Evolutionary conservation across 148 eudicot species (phyloP).

Genomic region (Silene latifolia): DNA sequence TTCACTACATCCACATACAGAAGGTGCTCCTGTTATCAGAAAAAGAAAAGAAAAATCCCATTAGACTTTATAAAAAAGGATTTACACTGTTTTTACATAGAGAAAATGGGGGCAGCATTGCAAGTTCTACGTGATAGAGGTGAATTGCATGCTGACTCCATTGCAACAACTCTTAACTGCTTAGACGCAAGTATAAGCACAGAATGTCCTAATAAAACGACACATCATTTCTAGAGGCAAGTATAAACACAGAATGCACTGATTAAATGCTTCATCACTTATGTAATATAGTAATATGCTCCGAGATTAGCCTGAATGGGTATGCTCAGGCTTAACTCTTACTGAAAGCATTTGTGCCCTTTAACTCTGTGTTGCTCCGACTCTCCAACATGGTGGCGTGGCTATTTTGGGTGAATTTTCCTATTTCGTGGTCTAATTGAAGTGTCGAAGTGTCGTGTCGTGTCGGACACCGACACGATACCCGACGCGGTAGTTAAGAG

Average conservation of each 20-base stretch:
- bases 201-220: background rate
- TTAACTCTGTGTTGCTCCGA: too few species aligned
- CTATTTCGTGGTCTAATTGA: too few species aligned
- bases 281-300: too few species aligned
- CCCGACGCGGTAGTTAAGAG: too few species aligned
- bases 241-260: background rate
- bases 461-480: too few species aligned
- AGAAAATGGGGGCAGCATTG: background rate
- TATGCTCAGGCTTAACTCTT: too few species aligned
- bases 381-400: too few species aligned
- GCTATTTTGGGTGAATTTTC: too few species aligned
- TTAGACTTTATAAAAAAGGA: background rate
- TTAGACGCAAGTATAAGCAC: background rate
- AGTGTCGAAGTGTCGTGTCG: too few species aligned
- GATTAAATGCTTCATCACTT: background rate
- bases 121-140: background rate
- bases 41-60: background rate
- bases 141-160: background rate
- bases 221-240: background rate
- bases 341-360: too few species aligned
- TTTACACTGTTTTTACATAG: background rate
- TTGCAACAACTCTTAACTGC: background rate
- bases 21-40: conserved; percentile 56
- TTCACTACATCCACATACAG: conserved; percentile 71
- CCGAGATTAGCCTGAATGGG: too few species aligned